Evolutionary conservation across 306 rosid genomes (phyloP), one percentile per base, ranked within the genome.

Genomic region (Dicorynia guianensis): DNA sequence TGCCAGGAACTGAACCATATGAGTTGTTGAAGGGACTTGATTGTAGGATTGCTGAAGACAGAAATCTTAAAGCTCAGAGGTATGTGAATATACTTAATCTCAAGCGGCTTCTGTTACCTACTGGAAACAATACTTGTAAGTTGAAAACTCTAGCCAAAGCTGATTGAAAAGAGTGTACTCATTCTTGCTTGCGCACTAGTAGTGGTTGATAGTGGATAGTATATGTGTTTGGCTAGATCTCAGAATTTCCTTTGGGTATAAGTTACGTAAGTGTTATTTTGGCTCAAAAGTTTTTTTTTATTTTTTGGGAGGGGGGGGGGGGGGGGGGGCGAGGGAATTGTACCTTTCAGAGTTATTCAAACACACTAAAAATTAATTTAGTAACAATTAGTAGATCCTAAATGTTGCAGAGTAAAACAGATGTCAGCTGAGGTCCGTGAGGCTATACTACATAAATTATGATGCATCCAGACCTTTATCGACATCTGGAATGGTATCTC

Each of bases 1-100:
- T 88, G 68, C 98, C 96, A 3, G 97, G 98, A 84, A 91, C 97
- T 17, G 97, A 94, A 81, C 97, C 95, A 33, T 91, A 79, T 70
- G 87, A 80, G 71, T 79, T 94, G 76, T 94, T 96, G 98, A 80
- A 91, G 83, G 93, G 97, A 76, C 91, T 91, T 65, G 97, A 91
- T 66, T 93, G 90, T 30, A 80, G 67, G 76, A 91, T 94, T 72
- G 48, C 90, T 14, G 97, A 86, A 79, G 91, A 93, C 89, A 89
- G 85, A 83, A 81, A 83, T 66, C 97, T 91, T 72, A 91, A 94
- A 86, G 88, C 82, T 14, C 79, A 34, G 97, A 93, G 98, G 98
- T 88, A 78, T 19, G 36, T 63, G 36, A 20, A 57, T 43, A 50
- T 63, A 17, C n/a, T 34, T 66, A 7, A 20, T 11, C 10, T 42